Evolutionary conservation across 371 early-diverging fungal species (phyloP).

Genomic region (Apophysomyces sp.): DNA sequence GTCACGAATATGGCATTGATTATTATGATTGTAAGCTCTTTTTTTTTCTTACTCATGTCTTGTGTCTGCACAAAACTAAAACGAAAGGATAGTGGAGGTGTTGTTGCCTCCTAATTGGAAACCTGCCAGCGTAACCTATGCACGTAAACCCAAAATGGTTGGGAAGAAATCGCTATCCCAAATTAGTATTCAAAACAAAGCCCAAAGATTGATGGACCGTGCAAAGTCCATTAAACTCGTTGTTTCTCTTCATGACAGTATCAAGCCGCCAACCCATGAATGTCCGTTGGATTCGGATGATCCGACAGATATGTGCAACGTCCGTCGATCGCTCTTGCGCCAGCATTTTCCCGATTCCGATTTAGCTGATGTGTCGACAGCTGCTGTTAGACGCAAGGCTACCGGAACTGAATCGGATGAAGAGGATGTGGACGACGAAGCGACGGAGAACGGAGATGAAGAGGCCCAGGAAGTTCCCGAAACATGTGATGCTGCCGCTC

Average conservation of each 20-base stretch:
- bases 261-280: slow-evolving; percentile 23
- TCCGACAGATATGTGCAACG: slow-evolving; percentile 28
- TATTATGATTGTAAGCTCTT: slow-evolving; percentile 32
- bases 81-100: slow-evolving; percentile 83
- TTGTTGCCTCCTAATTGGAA: slow-evolving; percentile 58
- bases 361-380: slow-evolving; percentile 14
- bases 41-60: slow-evolving; percentile 1
- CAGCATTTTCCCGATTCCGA: slow-evolving; percentile 34
- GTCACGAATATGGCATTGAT: slow-evolving; percentile 63
- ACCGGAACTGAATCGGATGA: neutral
- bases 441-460: neutral
- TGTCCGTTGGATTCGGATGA: slow-evolving; percentile 32
- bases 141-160: slow-evolving; percentile 68
- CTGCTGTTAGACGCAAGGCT: slow-evolving; percentile 6
- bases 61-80: slow-evolving; percentile 7
- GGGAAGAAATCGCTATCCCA: slow-evolving; percentile 87
- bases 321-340: slow-evolving; percentile 28
- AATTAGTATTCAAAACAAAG: neutral
- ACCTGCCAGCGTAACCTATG: slow-evolving; percentile 10
- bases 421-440: neutral
- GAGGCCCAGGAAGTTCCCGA: slow-evolving; percentile 7
- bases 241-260: slow-evolving; percentile 18
- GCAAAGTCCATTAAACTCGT: slow-evolving; percentile 10
- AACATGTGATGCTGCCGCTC: neutral
- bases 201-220: neutral